These are phyloP conservation scores for Vicia faba DNA, from an alignment of 306 rosid genomes.

Conservation along the genomic window DNA sequence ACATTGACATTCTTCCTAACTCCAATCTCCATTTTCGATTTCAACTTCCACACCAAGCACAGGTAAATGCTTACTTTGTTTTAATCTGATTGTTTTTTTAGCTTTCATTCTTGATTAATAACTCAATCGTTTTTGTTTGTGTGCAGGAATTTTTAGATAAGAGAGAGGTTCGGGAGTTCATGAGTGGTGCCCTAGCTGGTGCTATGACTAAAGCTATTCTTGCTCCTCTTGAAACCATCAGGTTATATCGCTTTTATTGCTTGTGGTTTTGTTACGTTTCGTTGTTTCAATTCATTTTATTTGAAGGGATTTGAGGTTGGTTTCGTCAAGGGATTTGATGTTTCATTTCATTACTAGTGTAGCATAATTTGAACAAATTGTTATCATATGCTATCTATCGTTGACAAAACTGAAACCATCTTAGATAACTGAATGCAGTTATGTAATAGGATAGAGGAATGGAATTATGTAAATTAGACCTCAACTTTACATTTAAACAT, in stretches of 20 bases:
- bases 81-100: background rate
- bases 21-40: slow-evolving; percentile 44
- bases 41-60: slow-evolving; percentile 60
- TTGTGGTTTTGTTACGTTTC: no score
- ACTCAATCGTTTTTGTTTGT: background rate
- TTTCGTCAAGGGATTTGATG: no score
- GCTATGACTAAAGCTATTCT: slow-evolving; percentile 97
- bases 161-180: slow-evolving; percentile 85
- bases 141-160: slow-evolving; percentile 63
- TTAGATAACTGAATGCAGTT: no score
- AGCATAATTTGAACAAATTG: no score
- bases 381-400: no score
- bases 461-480: no score
- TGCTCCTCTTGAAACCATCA: slow-evolving; percentile 97
- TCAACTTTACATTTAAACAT: background rate
- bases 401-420: no score
- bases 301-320: no score
- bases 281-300: no score
- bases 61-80: slow-evolving; percentile 30
- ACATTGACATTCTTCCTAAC: slow-evolving; percentile 21
- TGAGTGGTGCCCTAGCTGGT: slow-evolving; percentile 92
- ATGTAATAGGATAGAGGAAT: no score
- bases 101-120: background rate
- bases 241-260: slow-evolving; percentile 33
- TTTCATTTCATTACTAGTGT: no score